Base-by-base conservation (phyloP, 805 yeast species). In the Candida verbasci region DNA sequence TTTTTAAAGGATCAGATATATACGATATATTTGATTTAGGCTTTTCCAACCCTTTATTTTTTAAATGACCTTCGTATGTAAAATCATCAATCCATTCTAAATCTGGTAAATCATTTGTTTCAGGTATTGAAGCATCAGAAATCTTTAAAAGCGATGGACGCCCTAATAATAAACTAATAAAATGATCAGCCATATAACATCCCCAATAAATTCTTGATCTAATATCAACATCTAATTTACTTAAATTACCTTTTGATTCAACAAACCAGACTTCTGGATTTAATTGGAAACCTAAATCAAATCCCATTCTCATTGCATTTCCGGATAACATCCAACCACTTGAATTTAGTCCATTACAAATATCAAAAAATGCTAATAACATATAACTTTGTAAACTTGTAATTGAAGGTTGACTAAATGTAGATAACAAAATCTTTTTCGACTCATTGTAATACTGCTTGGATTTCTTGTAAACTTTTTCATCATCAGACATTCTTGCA, bases 131-230 rank as follows among this genome's bases (percentile, higher is more conserved):
- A 0, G 84, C 76, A 44, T 79, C 80, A 29, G 72, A 65, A 34
- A 73, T 62, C 47, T 77, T 74, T 34, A 79, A 52, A 1, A 72
- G 56, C 0, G 80, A 70, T 0, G 82, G 81, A 35, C 83, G 56
- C 3, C 86, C 86, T 31, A 78, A 55, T 34, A 78, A 59, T 24
- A 78, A 56, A 48, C 81, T 72, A 24, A 78, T 74, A 46, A 78
- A 74, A 49, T 77, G 83, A 52, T 79, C 86, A 2, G 80, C 80
- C 39, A 78, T 59, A 51, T 72, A 79, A 34, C 79, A 70, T 3
- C 85, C 85, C 86, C 86, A 79, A 50, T 74, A 76, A 9, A 79
- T 74, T 40, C 86, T 59, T 34, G 78, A 69, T 40, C 82, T 62
- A 37, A 79, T 76, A 27, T 71, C 76, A 12, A 72, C 62, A 44